Evolutionary conservation across 163 green algal species (phyloP).

Genomic region (Chlorella variabilis): DNA sequence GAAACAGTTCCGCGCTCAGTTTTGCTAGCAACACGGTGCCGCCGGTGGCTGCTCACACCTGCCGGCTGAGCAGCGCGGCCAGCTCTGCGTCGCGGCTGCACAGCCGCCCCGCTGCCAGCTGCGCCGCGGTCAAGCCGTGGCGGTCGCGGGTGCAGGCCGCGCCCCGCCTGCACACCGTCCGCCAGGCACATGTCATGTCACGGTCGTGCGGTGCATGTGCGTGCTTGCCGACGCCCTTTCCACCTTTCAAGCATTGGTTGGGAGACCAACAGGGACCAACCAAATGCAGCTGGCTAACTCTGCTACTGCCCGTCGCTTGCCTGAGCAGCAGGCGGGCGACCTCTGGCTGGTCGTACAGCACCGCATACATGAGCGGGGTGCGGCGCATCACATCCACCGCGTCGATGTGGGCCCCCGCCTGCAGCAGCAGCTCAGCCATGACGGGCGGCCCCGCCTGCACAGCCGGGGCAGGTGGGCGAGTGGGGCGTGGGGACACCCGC

Average conservation of each 20-base stretch:
- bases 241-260: too few relatives aligned
- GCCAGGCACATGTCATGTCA: too few relatives aligned
- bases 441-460: slow-evolving; percentile 40
- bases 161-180: slow-evolving; percentile 8
- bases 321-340: slow-evolving; percentile 62
- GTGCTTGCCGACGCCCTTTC: too few relatives aligned
- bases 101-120: slow-evolving; percentile 23
- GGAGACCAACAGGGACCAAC: background rate
- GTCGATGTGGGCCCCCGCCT: slow-evolving; percentile 53
- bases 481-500: too few relatives aligned
- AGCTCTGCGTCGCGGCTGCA: slow-evolving; percentile 32
- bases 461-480: background rate
- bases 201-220: too few relatives aligned
- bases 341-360: slow-evolving; percentile 50
- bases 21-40: too few relatives aligned
- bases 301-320: too few relatives aligned
- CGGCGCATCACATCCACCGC: slow-evolving; percentile 54
- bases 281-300: background rate
- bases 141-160: slow-evolving; percentile 9
- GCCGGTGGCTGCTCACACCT: too few relatives aligned
- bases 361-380: slow-evolving; percentile 60
- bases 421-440: slow-evolving; percentile 65
- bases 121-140: slow-evolving; percentile 15
- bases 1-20: background rate
- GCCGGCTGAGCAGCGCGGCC: slow-evolving; percentile 13